Evolutionary conservation across 345 rosid species (phyloP), one percentile per base, ranked within the genome.

Genomic region (Lagerstroemia speciosa): DNA sequence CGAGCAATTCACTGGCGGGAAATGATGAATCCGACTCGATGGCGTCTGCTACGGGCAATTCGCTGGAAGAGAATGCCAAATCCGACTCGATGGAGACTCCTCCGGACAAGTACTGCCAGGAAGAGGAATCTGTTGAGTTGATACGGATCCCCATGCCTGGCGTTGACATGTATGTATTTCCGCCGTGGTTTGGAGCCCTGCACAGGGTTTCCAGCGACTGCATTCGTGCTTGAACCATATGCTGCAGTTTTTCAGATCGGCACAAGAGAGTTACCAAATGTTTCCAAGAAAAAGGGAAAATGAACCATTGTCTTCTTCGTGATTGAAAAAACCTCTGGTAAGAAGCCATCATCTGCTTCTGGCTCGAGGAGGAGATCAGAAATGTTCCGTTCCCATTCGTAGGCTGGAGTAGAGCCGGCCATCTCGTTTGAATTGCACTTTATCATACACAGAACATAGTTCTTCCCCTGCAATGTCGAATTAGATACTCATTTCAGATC

Each of bases 251-350:
- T 27, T 24, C 8, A 8, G 45, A 45, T 45, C 20, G 8, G 20
- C 50, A 45, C n/a, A n/a, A n/a, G n/a, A 9, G 15, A 7, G 15
- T 8, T 61, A 61, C 37, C 34, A 61, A 61, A 20, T 12, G 3
- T 61, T 2, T 29, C 34, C 26, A 8, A 26, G 64, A 61, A 29
- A 34, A 2, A 29, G 27, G 3, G n/a, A n/a, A n/a, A n/a, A n/a
- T n/a, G n/a, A n/a, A n/a, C n/a, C n/a, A n/a, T n/a, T n/a, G n/a
- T n/a, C 37, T 29, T 3, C 64, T 61, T 7, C 64, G n/a, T n/a
- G n/a, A n/a, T 61, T 22, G 65, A 32, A n/a, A 62, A 31, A 37
- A 61, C 64, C 64, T 61, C 64, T 29, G 64, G 5, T 61, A 61
- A 5, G 22, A 27, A 61, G 30, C 36, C 36, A 22, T 61, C 6